Conservation (phyloP, 345 rosid genomes). For the Psidium friedrichsthalianum region DNA sequence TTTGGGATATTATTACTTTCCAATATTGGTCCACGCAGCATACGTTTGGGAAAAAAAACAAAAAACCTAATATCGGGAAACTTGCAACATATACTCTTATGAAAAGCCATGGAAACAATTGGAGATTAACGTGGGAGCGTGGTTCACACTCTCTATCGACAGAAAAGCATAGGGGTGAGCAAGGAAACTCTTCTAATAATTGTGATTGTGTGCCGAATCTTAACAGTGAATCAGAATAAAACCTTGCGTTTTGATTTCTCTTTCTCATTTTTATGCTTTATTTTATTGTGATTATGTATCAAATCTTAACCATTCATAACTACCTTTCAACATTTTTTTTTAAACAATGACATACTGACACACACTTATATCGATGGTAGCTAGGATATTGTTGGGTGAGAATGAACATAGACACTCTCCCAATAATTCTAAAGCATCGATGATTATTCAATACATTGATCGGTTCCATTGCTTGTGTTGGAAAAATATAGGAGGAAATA, state of each 20-base stretch:
- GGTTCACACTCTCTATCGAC: too few species aligned
- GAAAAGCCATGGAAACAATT: background rate
- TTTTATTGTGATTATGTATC: too few species aligned
- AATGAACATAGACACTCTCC: background rate
- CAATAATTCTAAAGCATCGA: background rate
- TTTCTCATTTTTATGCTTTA: too few species aligned
- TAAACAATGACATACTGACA: background rate
- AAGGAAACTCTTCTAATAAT: too few species aligned
- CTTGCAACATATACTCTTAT: background rate
- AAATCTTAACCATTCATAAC: too few species aligned
- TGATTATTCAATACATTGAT: background rate
- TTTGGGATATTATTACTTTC: background rate
- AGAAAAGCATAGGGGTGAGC: too few species aligned
- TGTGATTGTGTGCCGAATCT: too few species aligned
- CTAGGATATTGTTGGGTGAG: background rate
- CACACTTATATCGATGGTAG: background rate
- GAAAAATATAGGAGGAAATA: too few species aligned
- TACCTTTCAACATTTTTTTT: too few species aligned
- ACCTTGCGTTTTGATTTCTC: too few species aligned
- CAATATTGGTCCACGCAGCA: too few species aligned
- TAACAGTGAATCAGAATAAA: too few species aligned
- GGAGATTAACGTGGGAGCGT: background rate
- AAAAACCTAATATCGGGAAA: background rate
- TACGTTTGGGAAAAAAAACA: rapidly evolving
- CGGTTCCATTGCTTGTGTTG: background rate